Evolutionary conservation across 1,284 basidiomycete genomes (phyloP).

Genomic region (Crucibulum parvulum): DNA sequence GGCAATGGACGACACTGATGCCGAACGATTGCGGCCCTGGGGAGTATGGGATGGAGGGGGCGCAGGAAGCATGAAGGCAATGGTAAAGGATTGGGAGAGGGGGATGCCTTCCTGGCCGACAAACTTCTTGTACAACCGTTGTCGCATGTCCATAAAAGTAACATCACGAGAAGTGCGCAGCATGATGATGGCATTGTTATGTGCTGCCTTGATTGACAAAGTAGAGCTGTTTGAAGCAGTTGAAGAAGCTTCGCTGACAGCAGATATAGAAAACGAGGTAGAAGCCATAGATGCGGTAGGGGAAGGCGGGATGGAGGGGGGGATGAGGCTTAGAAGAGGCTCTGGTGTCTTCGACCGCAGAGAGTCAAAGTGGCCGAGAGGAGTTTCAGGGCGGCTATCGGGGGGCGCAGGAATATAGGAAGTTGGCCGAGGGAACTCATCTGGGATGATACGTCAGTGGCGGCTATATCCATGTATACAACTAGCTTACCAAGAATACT

Average conservation of each 20-base stretch:
- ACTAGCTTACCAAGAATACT: constrained; percentile 32
- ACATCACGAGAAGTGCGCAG: constrained; percentile 57
- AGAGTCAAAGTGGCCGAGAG: constrained; percentile 6
- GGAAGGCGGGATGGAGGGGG: constrained; percentile 23
- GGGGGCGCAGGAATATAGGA: constrained; percentile 29
- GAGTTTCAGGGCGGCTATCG: constrained; percentile 36
- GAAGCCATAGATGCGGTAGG: constrained; percentile 24
- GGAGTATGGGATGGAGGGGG: constrained; percentile 6
- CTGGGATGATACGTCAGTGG: constrained; percentile 20
- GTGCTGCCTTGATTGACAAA: constrained; percentile 70
- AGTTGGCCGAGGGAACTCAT: constrained; percentile 44
- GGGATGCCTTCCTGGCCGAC: constrained; percentile 59
- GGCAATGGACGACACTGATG: constrained; percentile 35
- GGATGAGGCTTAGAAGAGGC: constrained; percentile 3
- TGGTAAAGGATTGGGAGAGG: constrained; percentile 57
- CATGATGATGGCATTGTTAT: constrained; percentile 63
- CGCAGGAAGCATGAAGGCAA: constrained; percentile 52
- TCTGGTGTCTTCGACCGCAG: constrained; percentile 5
- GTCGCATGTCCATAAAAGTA: constrained; percentile 56
- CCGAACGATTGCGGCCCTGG: constrained; percentile 32
- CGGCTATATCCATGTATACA: constrained; percentile 8
- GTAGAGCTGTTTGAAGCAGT: constrained; percentile 14
- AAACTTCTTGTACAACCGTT: constrained; percentile 68
- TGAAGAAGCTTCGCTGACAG: constrained; percentile 1
- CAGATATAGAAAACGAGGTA: constrained; percentile 23